phyloP scores from a whole-genome alignment of 192 early-diverging fungal species.

The Jimgerdemannia lactiflua region DNA sequence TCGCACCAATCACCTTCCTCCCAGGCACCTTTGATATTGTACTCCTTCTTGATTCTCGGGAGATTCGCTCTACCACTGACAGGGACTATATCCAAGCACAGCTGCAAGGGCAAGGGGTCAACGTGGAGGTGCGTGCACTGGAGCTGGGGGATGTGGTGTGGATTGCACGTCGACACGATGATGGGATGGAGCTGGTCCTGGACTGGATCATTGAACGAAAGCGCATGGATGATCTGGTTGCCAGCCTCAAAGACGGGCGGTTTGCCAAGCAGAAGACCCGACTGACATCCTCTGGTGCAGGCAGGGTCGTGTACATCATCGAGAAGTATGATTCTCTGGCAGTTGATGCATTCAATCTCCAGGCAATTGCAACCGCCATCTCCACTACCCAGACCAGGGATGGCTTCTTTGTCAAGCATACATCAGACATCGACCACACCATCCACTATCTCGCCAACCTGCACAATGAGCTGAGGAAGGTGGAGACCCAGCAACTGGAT shows the following conservation, averaged over 20 bases:
- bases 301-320: constrained; percentile 82
- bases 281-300: constrained; percentile 63
- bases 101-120: constrained; percentile 56
- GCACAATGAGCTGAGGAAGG: too few species aligned
- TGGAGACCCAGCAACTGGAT: constrained; percentile 32
- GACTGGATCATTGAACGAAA: constrained; percentile 90
- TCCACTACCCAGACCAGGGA: constrained; percentile 71
- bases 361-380: constrained; percentile 67
- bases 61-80: constrained; percentile 65
- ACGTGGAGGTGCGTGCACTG: constrained; percentile 55
- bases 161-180: constrained; percentile 58
- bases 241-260: constrained; percentile 90
- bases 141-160: constrained; percentile 89
- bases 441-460: constrained; percentile 69
- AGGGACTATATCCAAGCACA: constrained; percentile 70
- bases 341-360: constrained; percentile 56
- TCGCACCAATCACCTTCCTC: not conserved
- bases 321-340: constrained; percentile 73
- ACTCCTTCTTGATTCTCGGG: constrained; percentile 80
- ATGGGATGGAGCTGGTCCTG: constrained; percentile 65
- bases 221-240: constrained; percentile 87
- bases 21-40: constrained; percentile 63
- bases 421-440: constrained; percentile 72
- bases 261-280: constrained; percentile 94
- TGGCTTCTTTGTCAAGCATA: constrained; percentile 83